Conservation (phyloP, 2,329 filamentous ascomycete genomes). For the Pseudogymnoascus sp. region DNA sequence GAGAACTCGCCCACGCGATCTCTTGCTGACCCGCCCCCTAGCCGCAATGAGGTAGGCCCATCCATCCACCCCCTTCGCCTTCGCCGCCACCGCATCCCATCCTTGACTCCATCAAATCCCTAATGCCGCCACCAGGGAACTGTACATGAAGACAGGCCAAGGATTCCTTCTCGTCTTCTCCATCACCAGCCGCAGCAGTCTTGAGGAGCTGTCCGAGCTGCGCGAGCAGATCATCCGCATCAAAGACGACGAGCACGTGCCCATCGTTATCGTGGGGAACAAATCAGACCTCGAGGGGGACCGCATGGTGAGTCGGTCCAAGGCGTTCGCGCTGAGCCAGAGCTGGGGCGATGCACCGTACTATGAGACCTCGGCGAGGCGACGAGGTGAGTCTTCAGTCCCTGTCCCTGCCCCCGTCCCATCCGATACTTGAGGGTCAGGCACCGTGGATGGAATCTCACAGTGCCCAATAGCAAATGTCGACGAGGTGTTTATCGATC, state of each 20-base stretch:
- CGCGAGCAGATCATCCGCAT: conserved; percentile 68
- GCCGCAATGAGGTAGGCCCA: conserved; percentile 49
- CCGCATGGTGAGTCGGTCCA: conserved; percentile 55
- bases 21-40: conserved; percentile 25
- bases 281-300: conserved; percentile 69
- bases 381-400: conserved; percentile 36
- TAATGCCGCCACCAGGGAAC: conserved; percentile 40
- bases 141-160: conserved; percentile 71
- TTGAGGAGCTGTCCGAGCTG: conserved; percentile 63
- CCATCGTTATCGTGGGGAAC: conserved; percentile 67
- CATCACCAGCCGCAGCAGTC: conserved; percentile 61
- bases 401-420: neutral
- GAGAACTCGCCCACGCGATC: conserved; percentile 20
- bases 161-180: conserved; percentile 70
- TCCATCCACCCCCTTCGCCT: neutral
- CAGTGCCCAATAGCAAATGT: conserved; percentile 46
- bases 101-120: neutral
- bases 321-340: conserved; percentile 60
- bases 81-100: neutral
- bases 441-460: neutral
- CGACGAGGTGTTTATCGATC: conserved; percentile 63
- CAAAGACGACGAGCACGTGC: conserved; percentile 63
- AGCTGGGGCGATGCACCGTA: conserved; percentile 67
- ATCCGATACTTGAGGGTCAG: neutral
- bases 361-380: conserved; percentile 63